Evolutionary conservation across 805 yeast genomes (phyloP), one percentile per base, ranked within the genome.

Genomic region (Pichia scutulata): DNA sequence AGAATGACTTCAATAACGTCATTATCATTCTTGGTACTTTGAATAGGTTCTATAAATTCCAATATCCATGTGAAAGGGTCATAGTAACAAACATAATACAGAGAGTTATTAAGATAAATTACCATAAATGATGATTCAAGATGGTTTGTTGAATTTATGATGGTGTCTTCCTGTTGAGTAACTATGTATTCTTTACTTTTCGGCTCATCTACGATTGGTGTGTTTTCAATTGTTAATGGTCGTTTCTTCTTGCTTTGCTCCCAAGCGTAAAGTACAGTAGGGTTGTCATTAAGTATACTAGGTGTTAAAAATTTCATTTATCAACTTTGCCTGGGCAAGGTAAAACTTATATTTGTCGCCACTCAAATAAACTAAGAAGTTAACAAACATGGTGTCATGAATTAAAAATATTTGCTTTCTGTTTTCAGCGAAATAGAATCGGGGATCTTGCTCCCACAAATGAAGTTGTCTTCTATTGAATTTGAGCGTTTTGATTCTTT

Each of bases 11-110:
- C 23, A 4, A 50, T 21, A 13, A 50, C 19, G 10, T 24, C 19
- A 16, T 13, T 12, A 36, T 42, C 36, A 42, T 49, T 43, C n/a
- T 21, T 33, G 10, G 53, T 36, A 1, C 30, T 5, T 4, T 21
- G 33, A 9, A 56, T 26, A 4, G 48, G 47, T 14, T 55, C 58
- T 4, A 55, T 28, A 7, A 56, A 28, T 28, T 49, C 37, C 14
- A 50, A 12, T 10, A 40, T n/a, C 19, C 30, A 18, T n/a, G 24
- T 8, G 3, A 12, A 22, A 4, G 47, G 40, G 22, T 50, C 48
- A 24, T 30, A 40, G 13, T 25, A 52, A 23, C 41, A 39, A 5
- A 43, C 46, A 42, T 28, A 43, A 22, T 46, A 48, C 2, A 14
- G 7, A 2, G 41, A 39, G 8, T 37, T 41, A 1, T 18, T n/a